These are phyloP conservation scores for Camellia granthamiana DNA, from an alignment of 148 eudicot genomes.

Conservation along the genomic window DNA sequence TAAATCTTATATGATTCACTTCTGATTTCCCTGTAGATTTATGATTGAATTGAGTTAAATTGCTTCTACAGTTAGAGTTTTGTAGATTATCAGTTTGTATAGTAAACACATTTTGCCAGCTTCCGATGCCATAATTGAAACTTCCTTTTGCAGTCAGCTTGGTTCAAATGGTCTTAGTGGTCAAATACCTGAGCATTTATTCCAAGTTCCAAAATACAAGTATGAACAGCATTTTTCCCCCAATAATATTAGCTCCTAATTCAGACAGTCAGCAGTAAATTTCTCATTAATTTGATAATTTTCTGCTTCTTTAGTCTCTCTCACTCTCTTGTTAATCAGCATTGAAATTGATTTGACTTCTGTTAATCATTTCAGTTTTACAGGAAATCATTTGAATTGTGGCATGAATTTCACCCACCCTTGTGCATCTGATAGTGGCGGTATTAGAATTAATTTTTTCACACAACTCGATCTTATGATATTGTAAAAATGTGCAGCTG, in stretches of 20 bases:
- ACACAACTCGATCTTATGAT: neutral
- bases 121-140: slow-evolving; percentile 14
- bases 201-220: slow-evolving; percentile 69
- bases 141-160: slow-evolving; percentile 65
- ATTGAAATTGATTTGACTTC: slow-evolving; percentile 6
- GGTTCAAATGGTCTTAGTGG: slow-evolving; percentile 77
- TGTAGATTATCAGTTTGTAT: neutral
- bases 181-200: slow-evolving; percentile 60
- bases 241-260: neutral
- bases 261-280: neutral
- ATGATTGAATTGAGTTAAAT: neutral
- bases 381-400: slow-evolving; percentile 77
- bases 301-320: neutral
- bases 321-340: neutral
- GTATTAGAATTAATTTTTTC: slow-evolving; percentile 25
- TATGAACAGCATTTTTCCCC: slow-evolving; percentile 28
- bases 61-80: neutral
- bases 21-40: neutral
- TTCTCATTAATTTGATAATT: neutral
- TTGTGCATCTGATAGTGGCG: slow-evolving; percentile 57
- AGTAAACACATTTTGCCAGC: neutral
- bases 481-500: neutral
- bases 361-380: slow-evolving; percentile 56
- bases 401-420: slow-evolving; percentile 41
- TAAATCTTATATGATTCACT: neutral